Percentiles rank a stretch among this genome's conserved stretches.
Evolutionary conservation across 306 rosid genomes (phyloP).

Genomic region (Corylus heterophylla): DNA sequence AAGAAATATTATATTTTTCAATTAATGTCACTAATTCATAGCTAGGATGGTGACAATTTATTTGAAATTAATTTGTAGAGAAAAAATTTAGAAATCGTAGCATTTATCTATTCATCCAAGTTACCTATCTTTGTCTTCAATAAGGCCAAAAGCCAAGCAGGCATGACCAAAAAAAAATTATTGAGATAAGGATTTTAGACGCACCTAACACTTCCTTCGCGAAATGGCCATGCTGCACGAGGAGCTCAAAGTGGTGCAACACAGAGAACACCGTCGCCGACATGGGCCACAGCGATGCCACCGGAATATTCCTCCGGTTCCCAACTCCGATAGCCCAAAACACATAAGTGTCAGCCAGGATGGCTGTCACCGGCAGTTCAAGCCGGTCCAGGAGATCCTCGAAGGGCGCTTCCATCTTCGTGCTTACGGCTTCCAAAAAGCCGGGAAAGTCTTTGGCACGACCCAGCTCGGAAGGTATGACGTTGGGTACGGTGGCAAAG

Average conservation of each 20-base stretch:
- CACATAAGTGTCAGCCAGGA: constrained; percentile 41
- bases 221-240: constrained; percentile 8
- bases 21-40: no score
- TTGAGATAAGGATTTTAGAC: no score
- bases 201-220: not conserved
- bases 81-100: no score
- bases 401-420: constrained; percentile 52
- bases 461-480: constrained; percentile 26
- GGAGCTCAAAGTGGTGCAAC: constrained; percentile 19
- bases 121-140: no score
- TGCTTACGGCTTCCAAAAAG: constrained; percentile 45
- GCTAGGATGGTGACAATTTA: no score
- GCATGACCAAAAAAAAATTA: no score
- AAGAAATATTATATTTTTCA: no score
- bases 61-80: no score
- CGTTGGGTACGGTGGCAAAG: constrained; percentile 42
- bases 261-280: constrained; percentile 45
- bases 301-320: constrained; percentile 41
- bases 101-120: no score
- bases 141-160: no score
- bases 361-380: constrained; percentile 28
- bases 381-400: constrained; percentile 41
- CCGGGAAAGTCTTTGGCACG: constrained; percentile 40
- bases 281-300: constrained; percentile 50
- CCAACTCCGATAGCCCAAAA: constrained; percentile 41